Base-by-base conservation (phyloP, 495 filamentous ascomycete genomes). In the Diplogelasinospora grovesii region DNA sequence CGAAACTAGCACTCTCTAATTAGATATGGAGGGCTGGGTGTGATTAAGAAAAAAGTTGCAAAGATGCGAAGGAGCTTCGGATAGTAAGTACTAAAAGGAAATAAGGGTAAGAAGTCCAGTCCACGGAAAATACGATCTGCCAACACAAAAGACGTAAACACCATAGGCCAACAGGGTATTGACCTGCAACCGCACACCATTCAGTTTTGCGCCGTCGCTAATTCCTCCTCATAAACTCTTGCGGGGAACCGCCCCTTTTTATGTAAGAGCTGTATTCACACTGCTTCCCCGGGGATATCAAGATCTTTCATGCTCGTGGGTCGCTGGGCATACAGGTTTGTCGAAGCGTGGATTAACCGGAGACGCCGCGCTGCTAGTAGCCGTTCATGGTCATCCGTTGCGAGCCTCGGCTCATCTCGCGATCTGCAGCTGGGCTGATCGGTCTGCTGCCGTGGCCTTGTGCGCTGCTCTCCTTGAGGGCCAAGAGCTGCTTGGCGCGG, bases 351-450 rank as follows among this genome's bases (percentile, higher is more conserved):
- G 5, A 20, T 25, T 21, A 33, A 34, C 32, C 21, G 30, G 26
- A 21, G 24, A 23, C 14, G 45, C 41, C 23, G 38, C 18, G 32
- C 30, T 41, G 46, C 66, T 83, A 92, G 69, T 94, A 94, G 60
- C 92, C 92, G 61, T 98, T 97, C 89, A 97, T 95, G 29, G 86
- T 95, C 77, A 89, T 85, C 53, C 92, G 78, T 69, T 95, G 88
- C 35, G 88, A 94, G 72, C 86, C 87, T 56, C 92, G 79, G 83
- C 93, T 97, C 54, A 97, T 72, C 64, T 97, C 92, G 41, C 93
- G 77, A 40, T 98, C 92, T 16, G 93, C 89, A 37, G 87, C 77
- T 22, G 92, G 92, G 55, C 83, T 89, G 71, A 98, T 98, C 45
- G 92, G 92, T 60, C 92, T 74, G 73, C 86, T 92, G 49, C 85